These are phyloP conservation scores for Waltergamsia citrina DNA, from an alignment of 2,329 filamentous ascomycete genomes.

Conservation along the genomic window DNA sequence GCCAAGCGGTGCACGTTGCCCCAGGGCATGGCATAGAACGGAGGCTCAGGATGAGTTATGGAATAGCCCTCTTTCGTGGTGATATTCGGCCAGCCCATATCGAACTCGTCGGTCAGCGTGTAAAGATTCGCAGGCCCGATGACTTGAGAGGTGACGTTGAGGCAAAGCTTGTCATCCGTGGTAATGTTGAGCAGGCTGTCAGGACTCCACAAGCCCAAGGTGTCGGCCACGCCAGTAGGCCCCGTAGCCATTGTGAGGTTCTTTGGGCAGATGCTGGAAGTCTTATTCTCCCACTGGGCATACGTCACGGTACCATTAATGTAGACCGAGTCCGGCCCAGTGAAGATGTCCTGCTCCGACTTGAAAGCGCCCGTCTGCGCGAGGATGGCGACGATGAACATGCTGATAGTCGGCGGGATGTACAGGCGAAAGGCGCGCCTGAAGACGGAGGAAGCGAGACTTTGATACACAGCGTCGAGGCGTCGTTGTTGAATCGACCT, in stretches of 20 bases:
- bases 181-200: conserved; percentile 19
- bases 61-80: neutral
- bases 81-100: conserved; percentile 4
- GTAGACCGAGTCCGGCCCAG: conserved; percentile 25
- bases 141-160: conserved; percentile 18
- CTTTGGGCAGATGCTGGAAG: conserved; percentile 17
- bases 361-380: conserved; percentile 26
- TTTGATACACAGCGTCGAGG: conserved; percentile 22
- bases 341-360: conserved; percentile 22
- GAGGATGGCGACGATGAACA: conserved; percentile 26
- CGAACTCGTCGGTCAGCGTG: conserved; percentile 9
- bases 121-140: conserved; percentile 20
- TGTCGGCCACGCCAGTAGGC: conserved; percentile 16
- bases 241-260: conserved; percentile 14
- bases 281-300: conserved; percentile 10
- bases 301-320: conserved; percentile 26
- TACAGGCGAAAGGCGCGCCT: conserved; percentile 28
- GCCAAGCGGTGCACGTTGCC: too few relatives aligned
- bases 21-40: too few relatives aligned
- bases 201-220: conserved; percentile 16
- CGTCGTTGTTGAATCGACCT: conserved; percentile 24
- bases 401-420: conserved; percentile 28
- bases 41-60: neutral
- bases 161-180: conserved; percentile 15
- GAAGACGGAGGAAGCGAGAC: conserved; percentile 25